These are phyloP conservation scores for Mycena chlorophos DNA, from an alignment of 768 basidiomycete species.

Conservation along the genomic window DNA sequence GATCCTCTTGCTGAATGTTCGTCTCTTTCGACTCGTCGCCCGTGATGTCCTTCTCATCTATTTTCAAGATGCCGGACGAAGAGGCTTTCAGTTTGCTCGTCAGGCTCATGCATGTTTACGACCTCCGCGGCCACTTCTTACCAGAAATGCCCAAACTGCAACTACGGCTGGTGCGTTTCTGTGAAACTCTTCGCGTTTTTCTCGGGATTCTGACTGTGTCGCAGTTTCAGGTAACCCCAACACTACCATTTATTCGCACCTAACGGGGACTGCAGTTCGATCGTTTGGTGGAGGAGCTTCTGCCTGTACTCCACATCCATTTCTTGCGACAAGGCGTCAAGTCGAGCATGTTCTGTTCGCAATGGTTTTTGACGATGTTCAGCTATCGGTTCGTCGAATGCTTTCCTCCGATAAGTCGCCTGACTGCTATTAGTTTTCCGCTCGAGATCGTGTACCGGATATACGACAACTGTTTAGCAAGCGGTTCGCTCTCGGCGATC, in stretches of 20 bases:
- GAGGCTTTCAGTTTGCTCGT: constrained; percentile 97
- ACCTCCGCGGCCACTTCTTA: constrained; percentile 93
- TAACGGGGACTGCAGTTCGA: constrained; percentile 65
- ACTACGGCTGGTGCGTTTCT: constrained; percentile 69
- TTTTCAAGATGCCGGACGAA: constrained; percentile 97
- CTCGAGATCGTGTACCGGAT: constrained; percentile 93
- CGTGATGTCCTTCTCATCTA: constrained; percentile 13
- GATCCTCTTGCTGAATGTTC: constrained; percentile 85
- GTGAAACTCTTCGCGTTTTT: background rate
- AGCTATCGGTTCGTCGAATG: constrained; percentile 71
- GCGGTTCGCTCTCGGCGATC: too few species aligned
- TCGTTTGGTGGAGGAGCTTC: constrained; percentile 85
- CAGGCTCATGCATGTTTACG: constrained; percentile 94
- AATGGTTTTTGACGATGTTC: constrained; percentile 98
- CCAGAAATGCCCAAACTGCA: constrained; percentile 99
- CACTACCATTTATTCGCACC: constrained; percentile 11
- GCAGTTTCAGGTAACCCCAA: constrained; percentile 59
- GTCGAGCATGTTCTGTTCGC: constrained; percentile 97
- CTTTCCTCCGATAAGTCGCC: background rate
- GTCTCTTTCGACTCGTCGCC: constrained; percentile 20
- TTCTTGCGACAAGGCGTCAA: constrained; percentile 93
- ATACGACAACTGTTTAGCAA: constrained; percentile 94
- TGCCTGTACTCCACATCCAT: constrained; percentile 92
- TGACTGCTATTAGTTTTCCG: constrained; percentile 66
- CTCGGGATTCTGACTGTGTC: constrained; percentile 1